Percentiles rank a stretch among this genome's conserved stretches.
Evolutionary conservation across 441 rosid genomes (phyloP).

Genomic region (Gossypium davidsonii): DNA sequence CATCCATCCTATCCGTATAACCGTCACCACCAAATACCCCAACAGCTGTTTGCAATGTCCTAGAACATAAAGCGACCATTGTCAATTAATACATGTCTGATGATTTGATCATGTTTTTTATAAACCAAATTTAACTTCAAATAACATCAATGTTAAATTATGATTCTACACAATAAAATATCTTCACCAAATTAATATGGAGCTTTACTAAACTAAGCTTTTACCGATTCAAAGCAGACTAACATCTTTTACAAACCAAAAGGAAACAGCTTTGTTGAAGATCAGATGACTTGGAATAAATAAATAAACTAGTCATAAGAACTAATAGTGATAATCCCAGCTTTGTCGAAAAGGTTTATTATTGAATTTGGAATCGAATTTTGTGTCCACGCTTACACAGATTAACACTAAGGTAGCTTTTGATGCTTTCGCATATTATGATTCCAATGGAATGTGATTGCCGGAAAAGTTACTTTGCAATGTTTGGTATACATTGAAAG

Average conservation of each 20-base stretch:
- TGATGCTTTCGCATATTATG: too few species aligned
- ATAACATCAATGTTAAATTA: background rate
- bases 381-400: background rate
- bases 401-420: background rate
- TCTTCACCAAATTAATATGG: background rate
- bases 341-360: background rate
- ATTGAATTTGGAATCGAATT: background rate
- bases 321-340: background rate
- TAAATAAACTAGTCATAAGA: background rate
- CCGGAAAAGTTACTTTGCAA: too few species aligned
- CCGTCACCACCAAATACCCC: conserved; percentile 93
- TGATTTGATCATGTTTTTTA: background rate
- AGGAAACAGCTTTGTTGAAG: background rate
- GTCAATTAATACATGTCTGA: background rate
- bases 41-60: conserved; percentile 95
- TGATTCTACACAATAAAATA: background rate
- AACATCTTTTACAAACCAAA: background rate
- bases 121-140: background rate
- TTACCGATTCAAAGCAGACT: background rate
- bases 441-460: too few species aligned
- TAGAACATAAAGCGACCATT: conserved; percentile 28
- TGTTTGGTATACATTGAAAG: too few species aligned
- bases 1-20: conserved; percentile 53
- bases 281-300: background rate
- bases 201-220: background rate